Evolutionary conservation across 1,284 basidiomycete genomes (phyloP).

Genomic region (Neonothopanus nambi): DNA sequence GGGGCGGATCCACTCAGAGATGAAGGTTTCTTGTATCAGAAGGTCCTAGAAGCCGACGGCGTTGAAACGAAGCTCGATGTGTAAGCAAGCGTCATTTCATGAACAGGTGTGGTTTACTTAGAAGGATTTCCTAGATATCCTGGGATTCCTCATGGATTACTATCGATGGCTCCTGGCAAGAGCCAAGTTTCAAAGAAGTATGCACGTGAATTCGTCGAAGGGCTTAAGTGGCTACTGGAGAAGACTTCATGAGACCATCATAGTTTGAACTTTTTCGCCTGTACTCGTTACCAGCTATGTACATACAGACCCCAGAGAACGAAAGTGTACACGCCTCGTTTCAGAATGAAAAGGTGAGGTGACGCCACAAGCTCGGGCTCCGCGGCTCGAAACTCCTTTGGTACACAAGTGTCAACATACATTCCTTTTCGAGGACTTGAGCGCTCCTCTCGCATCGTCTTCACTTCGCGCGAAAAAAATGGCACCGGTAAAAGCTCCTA

Average conservation of each 20-base stretch:
- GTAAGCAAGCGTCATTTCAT: neutral
- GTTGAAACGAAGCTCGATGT: slow-evolving; percentile 15
- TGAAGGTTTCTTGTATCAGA: slow-evolving; percentile 17
- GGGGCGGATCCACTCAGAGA: slow-evolving; percentile 17
- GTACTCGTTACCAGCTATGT: too few relatives aligned
- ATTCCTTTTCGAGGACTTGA: too few relatives aligned
- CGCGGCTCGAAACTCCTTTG: too few relatives aligned
- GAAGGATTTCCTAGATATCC: slow-evolving; percentile 12
- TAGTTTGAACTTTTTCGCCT: too few relatives aligned
- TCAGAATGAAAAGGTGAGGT: too few relatives aligned
- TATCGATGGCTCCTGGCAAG: neutral
- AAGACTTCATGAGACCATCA: too few relatives aligned
- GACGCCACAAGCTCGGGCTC: too few relatives aligned
- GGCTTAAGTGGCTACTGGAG: slow-evolving; percentile 14
- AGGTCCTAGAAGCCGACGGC: slow-evolving; percentile 5
- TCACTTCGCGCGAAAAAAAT: too few relatives aligned
- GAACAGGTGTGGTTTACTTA: neutral
- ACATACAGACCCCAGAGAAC: too few relatives aligned
- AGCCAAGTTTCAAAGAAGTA: neutral
- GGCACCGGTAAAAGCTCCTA: slow-evolving; percentile 7
- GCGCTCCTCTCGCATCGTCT: too few relatives aligned
- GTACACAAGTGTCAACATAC: too few relatives aligned
- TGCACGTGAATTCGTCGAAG: slow-evolving; percentile 5
- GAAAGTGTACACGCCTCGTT: too few relatives aligned
- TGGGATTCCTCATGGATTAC: slow-evolving; percentile 12